Percentiles rank a stretch among this genome's conserved stretches.
These are phyloP conservation scores for Anthracocystis walkeri DNA, from an alignment of 1,284 basidiomycete genomes.

Conservation along the genomic window DNA sequence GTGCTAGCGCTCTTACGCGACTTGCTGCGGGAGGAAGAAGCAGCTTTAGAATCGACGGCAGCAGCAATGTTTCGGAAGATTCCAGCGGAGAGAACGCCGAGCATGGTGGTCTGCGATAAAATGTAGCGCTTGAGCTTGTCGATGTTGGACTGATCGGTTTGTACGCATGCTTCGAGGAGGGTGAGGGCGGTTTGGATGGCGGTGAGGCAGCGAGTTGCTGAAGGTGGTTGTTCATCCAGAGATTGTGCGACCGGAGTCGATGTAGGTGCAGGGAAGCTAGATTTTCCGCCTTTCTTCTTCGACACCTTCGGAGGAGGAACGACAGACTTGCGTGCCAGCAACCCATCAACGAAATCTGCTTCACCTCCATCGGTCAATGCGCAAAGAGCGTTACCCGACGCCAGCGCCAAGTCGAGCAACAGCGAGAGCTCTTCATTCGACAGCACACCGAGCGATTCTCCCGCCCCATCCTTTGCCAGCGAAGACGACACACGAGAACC, in stretches of 20 bases:
- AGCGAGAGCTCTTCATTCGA: constrained; percentile 49
- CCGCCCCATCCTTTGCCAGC: neutral
- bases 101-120: constrained; percentile 48
- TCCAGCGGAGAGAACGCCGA: constrained; percentile 48
- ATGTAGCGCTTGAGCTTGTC: constrained; percentile 51
- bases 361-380: constrained; percentile 56
- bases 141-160: constrained; percentile 27
- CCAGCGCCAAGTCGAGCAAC: constrained; percentile 43
- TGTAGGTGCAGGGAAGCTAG: neutral
- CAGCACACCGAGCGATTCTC: constrained; percentile 26
- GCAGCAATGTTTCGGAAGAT: constrained; percentile 47
- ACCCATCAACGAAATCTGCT: constrained; percentile 45
- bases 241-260: constrained; percentile 20
- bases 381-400: constrained; percentile 54
- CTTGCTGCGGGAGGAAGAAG: constrained; percentile 10
- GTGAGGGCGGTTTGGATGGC: constrained; percentile 35
- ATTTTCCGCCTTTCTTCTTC: constrained; percentile 41
- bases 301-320: constrained; percentile 12
- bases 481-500: constrained; percentile 29
- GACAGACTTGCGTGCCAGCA: constrained; percentile 24
- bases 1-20: constrained; percentile 18
- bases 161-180: constrained; percentile 46
- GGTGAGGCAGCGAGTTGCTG: constrained; percentile 35
- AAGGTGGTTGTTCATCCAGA: constrained; percentile 30
- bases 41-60: constrained; percentile 29